Evolutionary conservation across 2,329 filamentous ascomycete species (phyloP).

Genomic region (Alternaria brassicicola): DNA sequence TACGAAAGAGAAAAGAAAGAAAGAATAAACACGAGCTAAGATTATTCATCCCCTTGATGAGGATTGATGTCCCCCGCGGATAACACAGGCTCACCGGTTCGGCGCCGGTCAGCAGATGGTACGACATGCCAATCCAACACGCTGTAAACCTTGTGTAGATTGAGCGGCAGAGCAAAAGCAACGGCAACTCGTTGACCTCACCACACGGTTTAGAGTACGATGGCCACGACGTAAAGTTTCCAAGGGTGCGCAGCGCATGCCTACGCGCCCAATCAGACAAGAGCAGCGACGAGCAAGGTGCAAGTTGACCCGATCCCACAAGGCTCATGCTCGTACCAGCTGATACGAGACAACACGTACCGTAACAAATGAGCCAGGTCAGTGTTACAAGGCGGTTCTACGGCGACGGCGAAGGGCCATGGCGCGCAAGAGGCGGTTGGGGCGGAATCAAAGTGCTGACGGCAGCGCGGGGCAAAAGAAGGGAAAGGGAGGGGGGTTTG

Average conservation of each 20-base stretch:
- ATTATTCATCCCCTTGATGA: background rate
- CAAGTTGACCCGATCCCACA: background rate
- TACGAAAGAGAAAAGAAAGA: background rate
- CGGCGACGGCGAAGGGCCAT: background rate
- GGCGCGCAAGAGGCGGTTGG: conserved; percentile 2
- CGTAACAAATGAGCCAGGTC: background rate
- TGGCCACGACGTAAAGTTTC: background rate
- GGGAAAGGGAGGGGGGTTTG: background rate
- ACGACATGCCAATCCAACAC: background rate
- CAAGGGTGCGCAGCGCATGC: background rate
- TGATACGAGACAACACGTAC: background rate
- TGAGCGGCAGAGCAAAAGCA: background rate
- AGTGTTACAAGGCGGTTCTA: background rate
- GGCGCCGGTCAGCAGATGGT: background rate
- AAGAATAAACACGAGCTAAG: background rate
- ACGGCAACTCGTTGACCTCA: background rate
- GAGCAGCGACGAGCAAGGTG: background rate
- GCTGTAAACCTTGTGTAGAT: background rate
- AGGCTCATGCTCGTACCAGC: background rate
- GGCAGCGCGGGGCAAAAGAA: background rate
- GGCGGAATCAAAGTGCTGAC: background rate
- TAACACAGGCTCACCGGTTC: background rate
- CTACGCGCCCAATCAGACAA: background rate
- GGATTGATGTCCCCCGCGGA: too few species aligned
- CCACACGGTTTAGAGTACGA: background rate